These are phyloP conservation scores for Kluyveromyces nonfermentans DNA, from an alignment of 805 yeast species.

Conservation along the genomic window DNA sequence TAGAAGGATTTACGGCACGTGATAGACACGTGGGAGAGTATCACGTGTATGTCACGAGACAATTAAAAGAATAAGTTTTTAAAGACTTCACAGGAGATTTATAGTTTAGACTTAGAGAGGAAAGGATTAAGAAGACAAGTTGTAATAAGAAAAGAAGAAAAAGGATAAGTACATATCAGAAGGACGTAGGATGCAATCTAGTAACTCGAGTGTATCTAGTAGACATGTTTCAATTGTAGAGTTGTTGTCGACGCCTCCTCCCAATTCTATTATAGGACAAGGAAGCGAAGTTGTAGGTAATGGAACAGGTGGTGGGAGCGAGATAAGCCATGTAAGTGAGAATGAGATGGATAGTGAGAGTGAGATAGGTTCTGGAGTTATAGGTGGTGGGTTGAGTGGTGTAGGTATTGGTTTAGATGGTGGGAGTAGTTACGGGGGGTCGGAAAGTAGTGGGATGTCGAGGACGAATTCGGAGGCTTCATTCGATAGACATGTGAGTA, in stretches of 20 bases:
- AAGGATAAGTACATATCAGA: too few relatives aligned
- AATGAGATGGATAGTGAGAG: conserved; percentile 1
- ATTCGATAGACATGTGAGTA: conserved; percentile 6
- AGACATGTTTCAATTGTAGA: conserved; percentile 68
- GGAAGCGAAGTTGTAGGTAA: not conserved
- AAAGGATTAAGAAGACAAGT: too few relatives aligned
- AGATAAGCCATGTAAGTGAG: not conserved
- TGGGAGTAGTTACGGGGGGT: conserved; percentile 34
- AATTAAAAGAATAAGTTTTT: too few relatives aligned
- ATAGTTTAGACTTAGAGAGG: too few relatives aligned
- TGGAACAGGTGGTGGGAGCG: not conserved
- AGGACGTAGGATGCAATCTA: conserved; percentile 1
- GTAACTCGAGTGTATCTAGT: conserved; percentile 6
- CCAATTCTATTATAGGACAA: conserved; percentile 20
- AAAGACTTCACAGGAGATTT: too few relatives aligned
- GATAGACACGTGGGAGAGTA: too few relatives aligned
- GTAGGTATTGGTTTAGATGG: not conserved
- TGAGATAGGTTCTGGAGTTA: not conserved
- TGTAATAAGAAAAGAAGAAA: too few relatives aligned
- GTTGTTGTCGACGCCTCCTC: conserved; percentile 70
- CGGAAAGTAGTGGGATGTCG: conserved; percentile 59
- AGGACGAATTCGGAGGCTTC: conserved; percentile 21
- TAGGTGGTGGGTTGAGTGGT: not conserved
- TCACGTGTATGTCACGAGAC: too few relatives aligned
- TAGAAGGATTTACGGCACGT: too few relatives aligned